Base-by-base conservation (phyloP, 768 basidiomycete genomes). In the Asterophora lycoperdoides region DNA sequence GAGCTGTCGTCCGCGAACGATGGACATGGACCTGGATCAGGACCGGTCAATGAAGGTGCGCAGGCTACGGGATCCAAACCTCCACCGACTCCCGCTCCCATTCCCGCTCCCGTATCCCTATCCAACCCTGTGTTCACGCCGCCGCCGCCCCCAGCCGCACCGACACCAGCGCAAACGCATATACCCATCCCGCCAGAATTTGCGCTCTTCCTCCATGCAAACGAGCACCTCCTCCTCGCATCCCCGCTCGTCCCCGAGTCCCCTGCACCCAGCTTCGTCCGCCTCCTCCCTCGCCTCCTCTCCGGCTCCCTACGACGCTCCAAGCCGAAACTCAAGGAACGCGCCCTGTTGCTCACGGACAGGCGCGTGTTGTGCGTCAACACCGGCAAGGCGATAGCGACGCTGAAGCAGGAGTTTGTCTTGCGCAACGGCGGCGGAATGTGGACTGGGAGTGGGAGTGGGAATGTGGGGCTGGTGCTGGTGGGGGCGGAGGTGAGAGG, bases 241-340 rank as follows among this genome's bases (percentile, higher is more conserved):
- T 49, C 54, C 10, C 44, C 50, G 1, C 43, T 56, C 1, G 29
- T 46, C 4, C 51, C 51, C 9, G 54, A 56, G 13, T 23, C 54
- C 13, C 45, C 40, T 9, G 30, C 48, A 1, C 51, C 55, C 5
- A 43, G 38, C 11, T 43, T 53, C 5, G 20, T 42, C 4, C 46
- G 47, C 30, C 15, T 56, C 4, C 48, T 56, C 30, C 55, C 55
- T 0, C 48, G 48, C 26, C 39, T 56, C 15, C 43, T 56, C 13
- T 50, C 51, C 7, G 51, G 51, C 4, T 56, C 55, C 9, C 29
- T 49, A 39, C 37, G 23, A 3, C 23, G 49, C 10, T 41, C 37
- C 33, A 56, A 53, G 15, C 51, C 54, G 34, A 56, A 51, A 6
- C 41, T 55, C 15, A 55, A 44, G 35, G 55, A 52, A 9, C 44